Percentiles rank a stretch among this genome's conserved stretches.
Evolutionary conservation across 2,329 filamentous ascomycete species (phyloP).

Genomic region (Aspergillus niger): DNA sequence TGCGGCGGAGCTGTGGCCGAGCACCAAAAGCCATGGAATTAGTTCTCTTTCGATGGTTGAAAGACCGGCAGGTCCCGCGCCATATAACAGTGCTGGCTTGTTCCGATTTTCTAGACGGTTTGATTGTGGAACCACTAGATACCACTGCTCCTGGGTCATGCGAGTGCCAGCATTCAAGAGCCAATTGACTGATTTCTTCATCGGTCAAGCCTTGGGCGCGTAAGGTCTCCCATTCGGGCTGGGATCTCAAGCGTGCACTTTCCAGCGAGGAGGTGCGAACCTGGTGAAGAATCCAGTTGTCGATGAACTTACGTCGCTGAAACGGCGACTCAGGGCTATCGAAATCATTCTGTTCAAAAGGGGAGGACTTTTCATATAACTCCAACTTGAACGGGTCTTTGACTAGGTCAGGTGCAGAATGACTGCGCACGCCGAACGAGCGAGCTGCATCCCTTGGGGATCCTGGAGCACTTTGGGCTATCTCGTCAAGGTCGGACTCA

Average conservation of each 20-base stretch:
- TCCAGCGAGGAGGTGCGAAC: constrained; percentile 33
- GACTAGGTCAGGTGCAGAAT: not conserved
- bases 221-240: constrained; percentile 21
- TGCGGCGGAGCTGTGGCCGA: not conserved
- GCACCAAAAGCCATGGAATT: not conserved
- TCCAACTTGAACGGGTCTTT: constrained; percentile 24
- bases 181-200: constrained; percentile 24
- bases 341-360: constrained; percentile 20
- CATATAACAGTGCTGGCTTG: not conserved
- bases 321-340: not conserved
- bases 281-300: constrained; percentile 36
- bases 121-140: not conserved
- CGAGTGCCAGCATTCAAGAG: constrained; percentile 26
- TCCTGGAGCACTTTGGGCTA: not conserved
- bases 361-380: constrained; percentile 18
- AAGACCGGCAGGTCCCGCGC: not conserved
- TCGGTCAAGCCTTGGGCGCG: constrained; percentile 22
- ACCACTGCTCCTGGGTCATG: constrained; percentile 19
- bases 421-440: not conserved
- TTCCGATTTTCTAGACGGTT: not conserved
- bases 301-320: constrained; percentile 23
- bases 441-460: not conserved
- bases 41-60: not conserved
- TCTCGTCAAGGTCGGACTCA: not conserved
- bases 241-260: constrained; percentile 27